Conservation (phyloP, 495 filamentous ascomycete genomes). For the Viridothelium virens region DNA sequence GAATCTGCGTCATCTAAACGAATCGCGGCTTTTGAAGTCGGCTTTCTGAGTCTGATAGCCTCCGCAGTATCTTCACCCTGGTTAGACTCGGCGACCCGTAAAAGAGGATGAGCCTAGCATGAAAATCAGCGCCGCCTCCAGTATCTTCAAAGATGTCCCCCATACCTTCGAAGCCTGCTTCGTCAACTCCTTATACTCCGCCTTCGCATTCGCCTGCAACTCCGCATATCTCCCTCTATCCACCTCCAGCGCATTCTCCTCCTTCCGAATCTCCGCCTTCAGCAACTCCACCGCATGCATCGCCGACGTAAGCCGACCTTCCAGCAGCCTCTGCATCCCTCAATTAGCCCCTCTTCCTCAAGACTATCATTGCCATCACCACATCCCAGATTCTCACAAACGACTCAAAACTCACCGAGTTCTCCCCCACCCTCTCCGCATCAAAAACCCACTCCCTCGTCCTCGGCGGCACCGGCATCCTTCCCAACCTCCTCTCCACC, state of each 20-base stretch:
- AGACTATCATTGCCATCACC: too few species aligned
- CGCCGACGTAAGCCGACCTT: conserved; percentile 45
- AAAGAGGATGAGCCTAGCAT: conserved; percentile 8
- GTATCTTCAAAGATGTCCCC: conserved; percentile 17
- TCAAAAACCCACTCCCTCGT: conserved; percentile 53
- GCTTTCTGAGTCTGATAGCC: conserved; percentile 21
- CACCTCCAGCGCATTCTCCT: conserved; percentile 44
- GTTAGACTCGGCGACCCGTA: conserved; percentile 3
- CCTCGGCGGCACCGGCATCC: conserved; percentile 53
- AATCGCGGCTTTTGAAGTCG: conserved; percentile 3
- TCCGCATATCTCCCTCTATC: conserved; percentile 45
- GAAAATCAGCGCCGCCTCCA: conserved; percentile 26
- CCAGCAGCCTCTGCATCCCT: conserved; percentile 40
- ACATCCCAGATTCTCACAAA: neutral
- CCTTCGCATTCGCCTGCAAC: conserved; percentile 49
- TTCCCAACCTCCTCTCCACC: conserved; percentile 45
- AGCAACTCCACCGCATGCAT: conserved; percentile 49
- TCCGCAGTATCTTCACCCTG: conserved; percentile 25
- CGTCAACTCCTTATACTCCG: conserved; percentile 41
- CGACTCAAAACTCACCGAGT: conserved; percentile 41
- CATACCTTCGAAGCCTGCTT: conserved; percentile 43
- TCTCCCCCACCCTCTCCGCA: conserved; percentile 50
- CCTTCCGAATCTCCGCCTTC: conserved; percentile 47
- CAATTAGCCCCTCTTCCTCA: neutral
- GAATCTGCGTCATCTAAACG: conserved; percentile 28